phyloP scores from a whole-genome alignment of 2,329 filamentous ascomycete species.

The Bimuria novae-zelandiae region DNA sequence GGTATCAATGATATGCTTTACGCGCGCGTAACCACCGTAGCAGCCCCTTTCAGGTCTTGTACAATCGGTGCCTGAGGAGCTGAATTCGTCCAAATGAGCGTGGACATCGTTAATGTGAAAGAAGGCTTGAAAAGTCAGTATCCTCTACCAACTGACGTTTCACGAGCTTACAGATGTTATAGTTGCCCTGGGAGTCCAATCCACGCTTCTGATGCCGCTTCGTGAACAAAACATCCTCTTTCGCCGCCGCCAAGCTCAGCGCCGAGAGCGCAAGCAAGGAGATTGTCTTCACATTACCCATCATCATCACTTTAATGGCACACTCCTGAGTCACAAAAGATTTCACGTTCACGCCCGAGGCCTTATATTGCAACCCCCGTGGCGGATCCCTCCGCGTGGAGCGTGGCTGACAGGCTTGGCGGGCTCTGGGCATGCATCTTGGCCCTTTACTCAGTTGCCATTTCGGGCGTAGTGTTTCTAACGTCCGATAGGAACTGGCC shows the following conservation, averaged over 20 bases:
- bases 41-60: slow-evolving; percentile 61
- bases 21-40: slow-evolving; percentile 67
- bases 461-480: slow-evolving; percentile 14
- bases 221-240: slow-evolving; percentile 37
- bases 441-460: slow-evolving; percentile 31
- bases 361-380: slow-evolving; percentile 4
- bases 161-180: slow-evolving; percentile 38
- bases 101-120: slow-evolving; percentile 74
- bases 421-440: slow-evolving; percentile 25
- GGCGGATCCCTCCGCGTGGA: slow-evolving; percentile 7
- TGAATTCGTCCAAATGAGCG: slow-evolving; percentile 68
- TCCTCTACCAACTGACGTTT: rapidly evolving
- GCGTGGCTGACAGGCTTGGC: too few relatives aligned
- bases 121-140: slow-evolving; percentile 51
- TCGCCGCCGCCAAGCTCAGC: slow-evolving; percentile 20
- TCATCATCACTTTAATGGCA: slow-evolving; percentile 24
- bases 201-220: slow-evolving; percentile 36
- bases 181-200: slow-evolving; percentile 38
- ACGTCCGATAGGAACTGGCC: slow-evolving; percentile 31
- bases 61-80: slow-evolving; percentile 66
- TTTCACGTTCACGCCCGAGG: slow-evolving; percentile 14
- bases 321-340: neutral
- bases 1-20: slow-evolving; percentile 64
- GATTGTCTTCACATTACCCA: slow-evolving; percentile 18
- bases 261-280: slow-evolving; percentile 26